Evolutionary conservation across 768 basidiomycete species (phyloP).

Genomic region (Boletus rex-veris): DNA sequence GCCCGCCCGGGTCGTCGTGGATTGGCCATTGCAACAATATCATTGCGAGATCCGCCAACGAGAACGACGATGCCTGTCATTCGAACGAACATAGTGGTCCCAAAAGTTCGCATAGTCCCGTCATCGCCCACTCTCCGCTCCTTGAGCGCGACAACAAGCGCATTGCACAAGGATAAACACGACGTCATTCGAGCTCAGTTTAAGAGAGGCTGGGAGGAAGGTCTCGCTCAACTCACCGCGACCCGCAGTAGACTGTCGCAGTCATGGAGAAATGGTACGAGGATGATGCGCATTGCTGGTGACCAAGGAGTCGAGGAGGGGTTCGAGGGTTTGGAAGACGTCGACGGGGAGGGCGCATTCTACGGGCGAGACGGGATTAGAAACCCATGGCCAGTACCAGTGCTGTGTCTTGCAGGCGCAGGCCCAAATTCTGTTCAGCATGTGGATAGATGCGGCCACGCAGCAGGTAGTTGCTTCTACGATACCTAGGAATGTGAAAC

Average conservation of each 20-base stretch:
- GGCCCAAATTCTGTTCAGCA: constrained; percentile 26
- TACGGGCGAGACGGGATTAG: constrained; percentile 8
- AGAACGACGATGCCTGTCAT: constrained; percentile 13
- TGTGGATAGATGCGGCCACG: constrained; percentile 38
- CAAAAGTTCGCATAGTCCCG: constrained; percentile 57
- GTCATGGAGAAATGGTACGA: constrained; percentile 46
- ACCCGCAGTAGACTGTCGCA: constrained; percentile 42
- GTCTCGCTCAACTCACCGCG: constrained; percentile 50
- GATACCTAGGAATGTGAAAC: constrained; percentile 17
- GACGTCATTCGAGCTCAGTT: constrained; percentile 49
- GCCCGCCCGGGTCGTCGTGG: constrained; percentile 52
- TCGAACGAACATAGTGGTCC: constrained; percentile 10
- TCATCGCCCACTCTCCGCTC: constrained; percentile 47
- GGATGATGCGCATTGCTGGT: constrained; percentile 40
- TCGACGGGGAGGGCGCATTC: constrained; percentile 30
- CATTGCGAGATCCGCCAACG: constrained; percentile 40
- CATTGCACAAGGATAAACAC: constrained; percentile 33
- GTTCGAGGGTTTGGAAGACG: constrained; percentile 33
- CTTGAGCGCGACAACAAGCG: constrained; percentile 41
- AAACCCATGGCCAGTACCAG: constrained; percentile 23
- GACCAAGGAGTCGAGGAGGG: constrained; percentile 30
- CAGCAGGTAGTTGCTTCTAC: constrained; percentile 33
- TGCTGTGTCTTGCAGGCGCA: constrained; percentile 40
- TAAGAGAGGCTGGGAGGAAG: constrained; percentile 60
- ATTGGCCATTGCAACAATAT: constrained; percentile 63